A percentile compares a stretch with the other conserved stretches of the same genome.
Conservation (phyloP, 164 flowering plant species). For the Macadamia integrifolia region DNA sequence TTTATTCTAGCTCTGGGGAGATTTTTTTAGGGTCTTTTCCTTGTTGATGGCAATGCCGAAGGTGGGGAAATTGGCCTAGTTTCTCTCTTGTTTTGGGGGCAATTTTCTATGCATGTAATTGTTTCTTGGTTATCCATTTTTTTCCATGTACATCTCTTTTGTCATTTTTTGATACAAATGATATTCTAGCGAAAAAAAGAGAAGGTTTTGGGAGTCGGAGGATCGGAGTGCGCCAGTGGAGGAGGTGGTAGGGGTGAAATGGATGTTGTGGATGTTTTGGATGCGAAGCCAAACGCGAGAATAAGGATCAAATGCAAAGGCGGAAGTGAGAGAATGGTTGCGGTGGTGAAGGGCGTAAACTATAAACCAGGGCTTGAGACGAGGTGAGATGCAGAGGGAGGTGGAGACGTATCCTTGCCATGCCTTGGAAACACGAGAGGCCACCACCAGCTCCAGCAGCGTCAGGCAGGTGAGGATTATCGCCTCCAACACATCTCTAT, state of each 20-base stretch:
- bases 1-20: no score
- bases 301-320: slow-evolving; percentile 59
- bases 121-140: no score
- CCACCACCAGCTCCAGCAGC: slow-evolving; percentile 47
- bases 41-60: no score
- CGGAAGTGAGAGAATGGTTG: slow-evolving; percentile 18
- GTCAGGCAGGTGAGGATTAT: slow-evolving; percentile 46
- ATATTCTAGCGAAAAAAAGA: no score
- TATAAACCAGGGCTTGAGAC: slow-evolving; percentile 66
- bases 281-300: slow-evolving; percentile 43
- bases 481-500: slow-evolving; percentile 56
- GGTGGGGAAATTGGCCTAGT: no score
- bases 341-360: slow-evolving; percentile 37
- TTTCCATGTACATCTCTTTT: no score
- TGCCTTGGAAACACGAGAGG: slow-evolving; percentile 45
- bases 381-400: slow-evolving; percentile 31
- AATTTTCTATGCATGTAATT: no score
- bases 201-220: slow-evolving; percentile 19
- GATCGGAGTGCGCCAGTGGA: slow-evolving; percentile 50
- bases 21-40: no score
- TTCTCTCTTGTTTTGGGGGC: no score
- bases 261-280: slow-evolving; percentile 11
- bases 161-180: no score
- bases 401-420: slow-evolving; percentile 54
- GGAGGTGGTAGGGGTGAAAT: slow-evolving; percentile 1